Conservation (phyloP, 768 basidiomycete species). For the Kwoniella dendrophila region DNA sequence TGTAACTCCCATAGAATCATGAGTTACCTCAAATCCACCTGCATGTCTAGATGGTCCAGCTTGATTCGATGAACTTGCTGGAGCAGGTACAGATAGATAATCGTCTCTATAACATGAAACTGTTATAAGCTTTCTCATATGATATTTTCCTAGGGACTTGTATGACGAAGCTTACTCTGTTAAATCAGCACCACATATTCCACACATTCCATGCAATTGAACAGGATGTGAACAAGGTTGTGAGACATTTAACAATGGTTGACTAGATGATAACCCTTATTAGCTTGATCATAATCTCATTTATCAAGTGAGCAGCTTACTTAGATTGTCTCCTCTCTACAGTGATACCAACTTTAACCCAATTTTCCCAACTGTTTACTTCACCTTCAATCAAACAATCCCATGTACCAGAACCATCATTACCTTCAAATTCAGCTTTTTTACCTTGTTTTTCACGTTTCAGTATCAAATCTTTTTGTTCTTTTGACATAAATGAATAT, state of each 20-base stretch:
- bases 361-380: constrained; percentile 65
- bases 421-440: constrained; percentile 65
- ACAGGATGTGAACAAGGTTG: constrained; percentile 98
- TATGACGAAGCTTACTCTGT: constrained; percentile 54
- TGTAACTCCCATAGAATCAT: constrained; percentile 85
- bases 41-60: constrained; percentile 37
- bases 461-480: constrained; percentile 54
- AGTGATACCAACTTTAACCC: constrained; percentile 31
- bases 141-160: not conserved
- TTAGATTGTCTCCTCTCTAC: constrained; percentile 31
- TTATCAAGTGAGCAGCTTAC: constrained; percentile 20
- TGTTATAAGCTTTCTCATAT: not conserved
- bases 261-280: constrained; percentile 22
- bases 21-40: constrained; percentile 67
- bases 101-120: constrained; percentile 38
- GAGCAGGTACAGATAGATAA: constrained; percentile 39
- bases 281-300: not conserved
- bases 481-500: constrained; percentile 71
- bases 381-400: constrained; percentile 82
- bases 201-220: constrained; percentile 88
- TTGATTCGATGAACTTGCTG: constrained; percentile 4
- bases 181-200: constrained; percentile 93
- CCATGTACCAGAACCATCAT: constrained; percentile 87
- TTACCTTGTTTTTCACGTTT: constrained; percentile 30
- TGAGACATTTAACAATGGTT: constrained; percentile 62